A percentile compares a stretch with the other conserved stretches of the same genome.
Evolutionary conservation across 768 basidiomycete genomes (phyloP).

Genomic region (Mycena maculata): DNA sequence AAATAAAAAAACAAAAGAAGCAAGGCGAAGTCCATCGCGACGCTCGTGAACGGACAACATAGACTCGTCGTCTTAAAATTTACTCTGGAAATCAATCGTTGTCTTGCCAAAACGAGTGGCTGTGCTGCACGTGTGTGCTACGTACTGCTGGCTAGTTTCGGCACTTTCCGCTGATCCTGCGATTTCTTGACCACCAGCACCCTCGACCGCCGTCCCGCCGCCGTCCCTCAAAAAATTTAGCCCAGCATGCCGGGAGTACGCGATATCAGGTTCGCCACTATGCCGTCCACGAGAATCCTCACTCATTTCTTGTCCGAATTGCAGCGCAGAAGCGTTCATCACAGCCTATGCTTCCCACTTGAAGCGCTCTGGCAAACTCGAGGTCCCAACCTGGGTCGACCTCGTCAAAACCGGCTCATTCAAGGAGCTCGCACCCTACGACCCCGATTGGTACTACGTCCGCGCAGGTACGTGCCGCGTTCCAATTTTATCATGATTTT

Average conservation of each 20-base stretch:
- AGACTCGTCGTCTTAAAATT: too few species aligned
- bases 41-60: too few species aligned
- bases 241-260: slow-evolving; percentile 84
- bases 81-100: too few species aligned
- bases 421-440: slow-evolving; percentile 99
- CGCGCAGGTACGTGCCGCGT: slow-evolving; percentile 82
- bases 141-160: too few species aligned
- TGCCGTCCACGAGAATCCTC: not conserved
- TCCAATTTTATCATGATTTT: not conserved
- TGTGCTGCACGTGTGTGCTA: too few species aligned
- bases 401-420: slow-evolving; percentile 97
- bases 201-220: slow-evolving; percentile 47
- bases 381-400: slow-evolving; percentile 98
- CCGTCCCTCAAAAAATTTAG: slow-evolving; percentile 58
- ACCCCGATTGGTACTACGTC: slow-evolving; percentile 99
- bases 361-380: slow-evolving; percentile 98
- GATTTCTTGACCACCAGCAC: slow-evolving; percentile 58
- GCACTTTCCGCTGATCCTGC: too few species aligned
- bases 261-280: slow-evolving; percentile 73
- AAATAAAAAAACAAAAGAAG: too few species aligned
- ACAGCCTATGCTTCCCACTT: slow-evolving; percentile 94
- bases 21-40: too few species aligned
- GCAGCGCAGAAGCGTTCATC: slow-evolving; percentile 94
- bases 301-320: slow-evolving; percentile 16
- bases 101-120: too few species aligned